Conservation (phyloP, 2,329 filamentous ascomycete genomes). For the Proliferodiscus dingleyae region DNA sequence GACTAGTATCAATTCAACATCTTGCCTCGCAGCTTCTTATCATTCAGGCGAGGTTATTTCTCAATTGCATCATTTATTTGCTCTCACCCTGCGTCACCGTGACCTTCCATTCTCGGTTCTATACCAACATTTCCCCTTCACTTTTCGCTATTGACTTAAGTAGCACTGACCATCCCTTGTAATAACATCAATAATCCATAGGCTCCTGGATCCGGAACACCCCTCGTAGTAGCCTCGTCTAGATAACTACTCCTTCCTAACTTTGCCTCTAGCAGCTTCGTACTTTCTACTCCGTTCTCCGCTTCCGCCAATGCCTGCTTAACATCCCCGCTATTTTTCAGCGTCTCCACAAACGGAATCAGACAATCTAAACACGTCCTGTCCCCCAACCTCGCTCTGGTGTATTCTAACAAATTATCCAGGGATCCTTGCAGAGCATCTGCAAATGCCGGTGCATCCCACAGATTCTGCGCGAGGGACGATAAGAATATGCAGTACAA, state of each 20-base stretch:
- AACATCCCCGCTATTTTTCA: slow-evolving; percentile 37
- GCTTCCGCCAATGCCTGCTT: slow-evolving; percentile 44
- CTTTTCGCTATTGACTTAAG: too few relatives aligned
- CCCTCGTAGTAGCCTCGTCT: slow-evolving; percentile 42
- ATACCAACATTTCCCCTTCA: too few relatives aligned
- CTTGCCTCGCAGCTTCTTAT: too few relatives aligned
- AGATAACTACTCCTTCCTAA: slow-evolving; percentile 51
- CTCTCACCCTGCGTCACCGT: too few relatives aligned
- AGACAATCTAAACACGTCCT: slow-evolving; percentile 31
- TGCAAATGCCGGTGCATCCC: slow-evolving; percentile 9
- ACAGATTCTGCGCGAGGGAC: slow-evolving; percentile 18
- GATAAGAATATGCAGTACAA: slow-evolving; percentile 31
- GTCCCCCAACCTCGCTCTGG: slow-evolving; percentile 28
- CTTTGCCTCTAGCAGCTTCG: slow-evolving; percentile 50
- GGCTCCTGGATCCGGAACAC: slow-evolving; percentile 50
- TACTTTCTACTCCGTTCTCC: slow-evolving; percentile 42
- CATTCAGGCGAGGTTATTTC: too few relatives aligned
- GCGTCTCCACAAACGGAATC: slow-evolving; percentile 30
- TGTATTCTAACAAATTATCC: slow-evolving; percentile 25
- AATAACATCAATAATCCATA: slow-evolving; percentile 40
- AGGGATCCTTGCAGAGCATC: slow-evolving; percentile 20
- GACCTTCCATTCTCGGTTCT: too few relatives aligned
- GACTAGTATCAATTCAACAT: too few relatives aligned
- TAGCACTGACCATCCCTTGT: slow-evolving; percentile 9
- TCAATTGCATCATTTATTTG: too few relatives aligned